phyloP scores from a whole-genome alignment of 163 green algal species.

The Botryococcus braunii region DNA sequence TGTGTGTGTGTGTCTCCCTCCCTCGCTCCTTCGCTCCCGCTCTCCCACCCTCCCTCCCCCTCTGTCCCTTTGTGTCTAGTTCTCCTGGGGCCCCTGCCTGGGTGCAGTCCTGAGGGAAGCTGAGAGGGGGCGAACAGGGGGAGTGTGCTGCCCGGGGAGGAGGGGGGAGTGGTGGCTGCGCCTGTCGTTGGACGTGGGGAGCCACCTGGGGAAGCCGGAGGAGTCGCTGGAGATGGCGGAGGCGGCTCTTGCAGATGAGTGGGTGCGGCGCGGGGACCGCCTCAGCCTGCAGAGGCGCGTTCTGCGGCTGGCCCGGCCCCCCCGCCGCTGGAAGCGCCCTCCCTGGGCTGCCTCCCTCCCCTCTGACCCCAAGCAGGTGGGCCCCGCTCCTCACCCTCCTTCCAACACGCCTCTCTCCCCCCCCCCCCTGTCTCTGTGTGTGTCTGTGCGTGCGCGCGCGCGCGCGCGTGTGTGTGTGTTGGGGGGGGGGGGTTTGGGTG shows the following conservation, averaged over 20 bases:
- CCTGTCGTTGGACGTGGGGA: slow-evolving; percentile 67
- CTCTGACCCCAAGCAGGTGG: slow-evolving; percentile 42
- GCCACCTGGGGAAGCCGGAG: slow-evolving; percentile 52
- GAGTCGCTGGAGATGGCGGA: slow-evolving; percentile 63
- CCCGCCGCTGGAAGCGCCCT: slow-evolving; percentile 60
- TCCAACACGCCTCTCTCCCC: too few relatives aligned
- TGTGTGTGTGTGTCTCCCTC: neutral
- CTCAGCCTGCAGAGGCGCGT: slow-evolving; percentile 68
- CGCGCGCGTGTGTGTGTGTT: too few relatives aligned
- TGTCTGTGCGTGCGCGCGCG: too few relatives aligned
- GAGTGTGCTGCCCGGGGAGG: slow-evolving; percentile 31
- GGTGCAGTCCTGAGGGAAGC: slow-evolving; percentile 13
- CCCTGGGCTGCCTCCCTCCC: slow-evolving; percentile 39
- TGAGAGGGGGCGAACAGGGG: slow-evolving; percentile 24
- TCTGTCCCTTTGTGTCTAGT: neutral
- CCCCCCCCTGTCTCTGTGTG: too few relatives aligned
- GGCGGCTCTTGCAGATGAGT: slow-evolving; percentile 61
- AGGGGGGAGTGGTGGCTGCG: slow-evolving; percentile 71
- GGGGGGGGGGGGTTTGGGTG: too few relatives aligned
- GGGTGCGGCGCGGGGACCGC: slow-evolving; percentile 59
- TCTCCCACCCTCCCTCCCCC: neutral
- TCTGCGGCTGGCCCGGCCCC: slow-evolving; percentile 73
- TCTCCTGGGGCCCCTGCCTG: neutral
- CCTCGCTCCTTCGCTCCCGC: neutral
- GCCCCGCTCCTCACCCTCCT: too few relatives aligned